A percentile compares a stretch with the other conserved stretches of the same genome.
phyloP scores from a whole-genome alignment of 1,284 basidiomycete species.

The Abortiporus biennis region DNA sequence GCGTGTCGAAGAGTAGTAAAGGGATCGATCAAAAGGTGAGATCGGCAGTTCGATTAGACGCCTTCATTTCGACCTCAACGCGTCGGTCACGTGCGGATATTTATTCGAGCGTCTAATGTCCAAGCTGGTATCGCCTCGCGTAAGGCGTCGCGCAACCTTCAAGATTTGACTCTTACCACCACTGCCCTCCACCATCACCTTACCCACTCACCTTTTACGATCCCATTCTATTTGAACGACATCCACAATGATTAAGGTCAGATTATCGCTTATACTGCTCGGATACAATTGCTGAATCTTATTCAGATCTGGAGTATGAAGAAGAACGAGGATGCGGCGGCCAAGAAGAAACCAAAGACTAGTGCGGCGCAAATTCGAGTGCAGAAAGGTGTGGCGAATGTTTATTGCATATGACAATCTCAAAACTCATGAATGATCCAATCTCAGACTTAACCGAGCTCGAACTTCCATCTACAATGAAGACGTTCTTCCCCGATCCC shows the following conservation, averaged over 20 bases:
- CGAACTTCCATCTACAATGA: constrained; percentile 94
- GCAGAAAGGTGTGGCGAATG: constrained; percentile 80
- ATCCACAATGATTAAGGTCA: constrained; percentile 53
- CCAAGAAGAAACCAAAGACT: constrained; percentile 95
- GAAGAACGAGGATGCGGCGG: constrained; percentile 91
- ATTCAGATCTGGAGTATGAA: constrained; percentile 94
- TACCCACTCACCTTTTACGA: constrained; percentile 19
- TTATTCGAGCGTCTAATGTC: neutral
- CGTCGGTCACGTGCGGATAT: neutral
- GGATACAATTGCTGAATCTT: neutral
- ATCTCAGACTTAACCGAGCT: constrained; percentile 89
- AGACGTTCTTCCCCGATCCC: constrained; percentile 89
- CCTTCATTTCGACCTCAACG: no score
- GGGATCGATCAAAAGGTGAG: no score
- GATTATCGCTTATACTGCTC: no score
- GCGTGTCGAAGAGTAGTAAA: no score
- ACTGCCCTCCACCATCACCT: constrained; percentile 20
- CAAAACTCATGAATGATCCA: neutral
- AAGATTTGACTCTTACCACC: no score
- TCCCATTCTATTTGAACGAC: constrained; percentile 11
- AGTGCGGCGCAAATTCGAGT: constrained; percentile 96
- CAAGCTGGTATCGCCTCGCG: no score
- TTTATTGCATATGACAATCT: neutral
- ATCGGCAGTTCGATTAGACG: no score
- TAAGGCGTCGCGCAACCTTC: no score